Evolutionary conservation across 2,329 filamentous ascomycete genomes (phyloP).

Genomic region (Phymatotrichopsis omnivora): DNA sequence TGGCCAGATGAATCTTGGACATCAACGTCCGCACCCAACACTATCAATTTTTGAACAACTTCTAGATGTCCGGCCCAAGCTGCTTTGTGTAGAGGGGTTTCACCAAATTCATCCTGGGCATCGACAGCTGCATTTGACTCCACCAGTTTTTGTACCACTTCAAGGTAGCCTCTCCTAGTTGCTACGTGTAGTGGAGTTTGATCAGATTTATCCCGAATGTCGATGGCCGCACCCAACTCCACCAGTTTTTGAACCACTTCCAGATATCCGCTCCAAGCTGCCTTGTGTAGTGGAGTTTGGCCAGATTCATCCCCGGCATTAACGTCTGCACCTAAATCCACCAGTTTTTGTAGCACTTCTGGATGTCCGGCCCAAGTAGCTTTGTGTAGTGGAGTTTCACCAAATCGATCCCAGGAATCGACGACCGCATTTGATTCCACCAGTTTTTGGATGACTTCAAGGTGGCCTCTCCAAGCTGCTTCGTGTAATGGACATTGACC

Average conservation of each 20-base stretch:
- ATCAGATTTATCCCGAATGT: no score
- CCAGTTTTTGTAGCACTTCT: neutral
- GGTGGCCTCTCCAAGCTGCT: neutral
- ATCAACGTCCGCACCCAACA: conserved; percentile 1
- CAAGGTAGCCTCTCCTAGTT: neutral
- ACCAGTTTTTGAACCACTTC: no score
- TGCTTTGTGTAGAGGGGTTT: conserved; percentile 5
- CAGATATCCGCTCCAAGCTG: no score
- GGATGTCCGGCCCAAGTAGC: neutral
- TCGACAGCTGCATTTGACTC: neutral
- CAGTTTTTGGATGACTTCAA: neutral
- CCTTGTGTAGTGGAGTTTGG: conserved; percentile 16
- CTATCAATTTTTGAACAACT: neutral
- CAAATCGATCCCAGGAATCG: neutral
- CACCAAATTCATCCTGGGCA: neutral
- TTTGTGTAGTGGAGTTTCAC: conserved; percentile 3
- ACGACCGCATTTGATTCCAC: neutral
- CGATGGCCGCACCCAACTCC: no score
- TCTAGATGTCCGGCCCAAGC: neutral
- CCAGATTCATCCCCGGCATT: conserved; percentile 3
- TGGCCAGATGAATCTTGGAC: no score
- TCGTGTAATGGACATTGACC: conserved; percentile 6
- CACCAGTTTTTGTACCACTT: neutral
- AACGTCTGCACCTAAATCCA: conserved; percentile 3
- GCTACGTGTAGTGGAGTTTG: conserved; percentile 6